Base-by-base conservation (phyloP, 129 eudicot species). In the Ambrosia artemisiifolia region DNA sequence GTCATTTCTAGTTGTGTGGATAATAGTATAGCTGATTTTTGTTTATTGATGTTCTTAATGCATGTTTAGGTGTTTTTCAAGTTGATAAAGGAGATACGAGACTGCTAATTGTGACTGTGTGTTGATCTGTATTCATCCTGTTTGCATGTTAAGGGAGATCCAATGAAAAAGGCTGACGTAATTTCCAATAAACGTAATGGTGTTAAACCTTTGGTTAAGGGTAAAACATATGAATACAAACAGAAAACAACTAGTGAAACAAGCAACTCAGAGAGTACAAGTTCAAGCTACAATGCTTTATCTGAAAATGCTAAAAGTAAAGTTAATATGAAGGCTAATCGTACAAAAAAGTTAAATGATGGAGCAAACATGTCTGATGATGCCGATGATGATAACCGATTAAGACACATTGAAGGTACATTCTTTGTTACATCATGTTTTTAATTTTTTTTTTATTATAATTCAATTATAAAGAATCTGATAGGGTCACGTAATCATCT, bases 271-370 rank as follows among this genome's bases (percentile, higher is more conserved):
- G 77, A 69, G 30, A 67, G 84, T 55, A 65, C 49, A 72, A 77
- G 67, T 63, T 77, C 85, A 66, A 78, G 78, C 77, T 51, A 68
- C 51, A 82, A 73, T 75, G 80, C 79, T 60, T 74, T 65, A 8
- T 63, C 72, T 54, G 88, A 81, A 78, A 81, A 90, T 69, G 87
- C 82, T 46, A 80, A 67, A 74, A 79, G 80, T 79, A 82, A 80
- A 65, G 67, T 64, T 24, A 72, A 70, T 67, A 51, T n/a, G 53
- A 76, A 76, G 68, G 70, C 65, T 38, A 55, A 43, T 30, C 56
- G 32, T 24, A 56, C 47, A 69, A 69, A 54, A 53, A 82, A 74
- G 78, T 40, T 47, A 24, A 77, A 79, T 76, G 86, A 81, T 64
- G 88, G 77, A 66, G 57, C 77, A 12, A 70, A n/a, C 42, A 57